Base-by-base conservation (phyloP, 2,329 filamentous ascomycete species). In the Pseudogymnoascus sp. region DNA sequence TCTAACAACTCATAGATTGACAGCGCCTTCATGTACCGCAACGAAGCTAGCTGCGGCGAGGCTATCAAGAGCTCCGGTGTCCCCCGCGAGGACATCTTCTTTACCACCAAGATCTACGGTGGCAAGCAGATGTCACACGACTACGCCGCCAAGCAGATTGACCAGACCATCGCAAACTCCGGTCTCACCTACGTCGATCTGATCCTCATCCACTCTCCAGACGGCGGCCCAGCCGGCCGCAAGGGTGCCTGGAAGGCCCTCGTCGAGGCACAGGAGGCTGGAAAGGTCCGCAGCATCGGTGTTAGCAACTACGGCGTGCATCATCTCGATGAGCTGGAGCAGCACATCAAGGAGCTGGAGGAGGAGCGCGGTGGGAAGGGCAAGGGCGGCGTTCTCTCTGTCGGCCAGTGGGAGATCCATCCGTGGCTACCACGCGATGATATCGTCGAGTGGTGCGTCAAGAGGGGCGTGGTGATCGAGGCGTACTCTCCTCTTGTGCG, bases 321-420 rank as follows among this genome's bases (percentile, higher is more conserved):
- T 65, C 85, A 88, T 68, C 77, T 88, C 2, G 78, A 84, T 56
- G 84, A 88, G 73, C 76, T 88, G 31, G 81, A 85, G 73, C 72
- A 70, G 62, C 81, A 86, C 73, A 86, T 85, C 64, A 77, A 76
- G 61, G 83, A 87, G 73, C 81, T 87, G 0, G 87, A 89, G 70
- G 71, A 73, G 16, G 84, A 85, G 63, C 81, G 83, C 46, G 81
- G 85, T 53, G 85, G 84, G 1, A 77, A 79, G 63, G 87, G 86
- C 8, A 87, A 85, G 68, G 86, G 84, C 50, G 90, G 90, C 24
- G 78, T 90, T 41, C 82, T 96, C 70, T 89, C 87, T 65, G 89
- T 96, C 38, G 92, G 91, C 41, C 93, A 96, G 76, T 91, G 89
- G 76, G 93, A 97, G 76, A 78, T 97, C 10, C 93, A 97, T 75